Evolutionary conservation across 495 filamentous ascomycete genomes (phyloP).

Genomic region (Penicillium crystallinum): DNA sequence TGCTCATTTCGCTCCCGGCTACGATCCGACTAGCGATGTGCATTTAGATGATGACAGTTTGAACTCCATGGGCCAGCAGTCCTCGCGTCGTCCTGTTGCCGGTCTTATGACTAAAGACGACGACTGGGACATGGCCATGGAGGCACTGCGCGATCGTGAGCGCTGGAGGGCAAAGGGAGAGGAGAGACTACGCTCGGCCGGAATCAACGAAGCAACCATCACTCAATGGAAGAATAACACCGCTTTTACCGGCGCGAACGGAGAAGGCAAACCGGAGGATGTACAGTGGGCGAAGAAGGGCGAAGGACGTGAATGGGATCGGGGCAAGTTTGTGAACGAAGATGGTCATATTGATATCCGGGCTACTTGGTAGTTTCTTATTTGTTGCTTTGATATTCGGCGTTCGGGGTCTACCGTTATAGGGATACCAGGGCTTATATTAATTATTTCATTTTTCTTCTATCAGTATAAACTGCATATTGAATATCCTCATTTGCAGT

Average conservation of each 20-base stretch:
- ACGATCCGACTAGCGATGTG: constrained; percentile 71
- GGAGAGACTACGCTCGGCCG: constrained; percentile 69
- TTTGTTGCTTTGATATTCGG: constrained; percentile 1
- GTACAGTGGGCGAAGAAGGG: constrained; percentile 77
- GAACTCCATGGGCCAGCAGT: constrained; percentile 15
- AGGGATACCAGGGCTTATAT: constrained; percentile 6
- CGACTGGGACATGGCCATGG: constrained; percentile 80
- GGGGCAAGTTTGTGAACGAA: constrained; percentile 68
- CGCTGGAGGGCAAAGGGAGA: constrained; percentile 77
- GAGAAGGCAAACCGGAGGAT: constrained; percentile 55
- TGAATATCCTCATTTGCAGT: too few relatives aligned
- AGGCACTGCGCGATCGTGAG: constrained; percentile 74
- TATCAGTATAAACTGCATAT: neutral
- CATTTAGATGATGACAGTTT: constrained; percentile 47
- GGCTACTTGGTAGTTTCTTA: constrained; percentile 36
- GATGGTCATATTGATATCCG: constrained; percentile 54
- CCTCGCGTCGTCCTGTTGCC: constrained; percentile 33
- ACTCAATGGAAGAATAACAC: constrained; percentile 70
- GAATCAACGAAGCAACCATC: constrained; percentile 73
- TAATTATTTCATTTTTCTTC: neutral
- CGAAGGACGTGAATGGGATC: constrained; percentile 86
- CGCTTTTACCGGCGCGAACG: constrained; percentile 16
- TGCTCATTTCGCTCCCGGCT: constrained; percentile 66
- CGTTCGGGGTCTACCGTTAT: constrained; percentile 4
- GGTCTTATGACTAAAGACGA: constrained; percentile 48